A percentile compares a stretch with the other conserved stretches of the same genome.
Evolutionary conservation across 1,284 basidiomycete genomes (phyloP).

Genomic region (Melampsora americana): DNA sequence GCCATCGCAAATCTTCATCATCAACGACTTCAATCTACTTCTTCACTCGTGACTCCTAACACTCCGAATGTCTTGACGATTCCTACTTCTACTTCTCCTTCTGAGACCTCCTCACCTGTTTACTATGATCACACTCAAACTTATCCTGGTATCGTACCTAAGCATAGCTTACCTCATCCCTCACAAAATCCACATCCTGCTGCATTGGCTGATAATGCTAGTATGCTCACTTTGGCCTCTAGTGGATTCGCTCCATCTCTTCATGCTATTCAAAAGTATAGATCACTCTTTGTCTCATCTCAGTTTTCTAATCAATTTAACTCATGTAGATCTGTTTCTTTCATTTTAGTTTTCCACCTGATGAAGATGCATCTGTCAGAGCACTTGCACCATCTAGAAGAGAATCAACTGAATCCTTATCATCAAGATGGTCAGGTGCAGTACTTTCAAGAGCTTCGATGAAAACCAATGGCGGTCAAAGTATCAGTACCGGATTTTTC

Average conservation of each 20-base stretch:
- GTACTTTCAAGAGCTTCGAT: conserved; percentile 18
- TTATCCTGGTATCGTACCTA: conserved; percentile 33
- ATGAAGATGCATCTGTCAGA: conserved; percentile 41
- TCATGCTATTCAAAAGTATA: conserved; percentile 36
- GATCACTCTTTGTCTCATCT: background rate
- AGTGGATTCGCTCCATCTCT: conserved; percentile 38
- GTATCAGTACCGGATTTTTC: background rate
- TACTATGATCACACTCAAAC: background rate
- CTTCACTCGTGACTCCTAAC: conserved; percentile 1
- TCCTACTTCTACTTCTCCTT: background rate
- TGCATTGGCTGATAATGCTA: conserved; percentile 40
- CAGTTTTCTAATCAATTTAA: background rate
- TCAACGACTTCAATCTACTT: conserved; percentile 18
- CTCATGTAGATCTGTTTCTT: no score
- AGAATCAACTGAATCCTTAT: conserved; percentile 41
- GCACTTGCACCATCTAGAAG: conserved; percentile 38
- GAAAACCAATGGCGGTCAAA: background rate
- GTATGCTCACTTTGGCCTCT: conserved; percentile 40
- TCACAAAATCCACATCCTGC: conserved; percentile 44
- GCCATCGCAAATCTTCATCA: conserved; percentile 2
- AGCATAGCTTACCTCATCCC: conserved; percentile 35
- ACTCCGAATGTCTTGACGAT: conserved; percentile 20
- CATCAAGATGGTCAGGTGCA: conserved; percentile 39
- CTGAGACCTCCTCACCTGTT: background rate
- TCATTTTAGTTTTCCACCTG: conserved; percentile 20